phyloP scores from a whole-genome alignment of 805 yeast genomes.

The Barnettozyma wickerhamii region DNA sequence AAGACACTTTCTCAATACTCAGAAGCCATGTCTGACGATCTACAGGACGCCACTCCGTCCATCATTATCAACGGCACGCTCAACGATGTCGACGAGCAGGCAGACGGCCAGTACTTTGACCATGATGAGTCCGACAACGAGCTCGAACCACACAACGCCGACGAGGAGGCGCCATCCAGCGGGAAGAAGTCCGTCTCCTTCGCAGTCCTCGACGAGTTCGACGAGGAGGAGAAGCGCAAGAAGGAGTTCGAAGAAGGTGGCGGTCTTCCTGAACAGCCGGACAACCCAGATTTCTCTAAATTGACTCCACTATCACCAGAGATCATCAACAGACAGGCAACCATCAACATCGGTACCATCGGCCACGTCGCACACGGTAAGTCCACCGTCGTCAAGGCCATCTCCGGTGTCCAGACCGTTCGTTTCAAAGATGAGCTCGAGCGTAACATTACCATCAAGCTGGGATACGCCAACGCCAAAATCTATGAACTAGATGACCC shows the following conservation, averaged over 20 bases:
- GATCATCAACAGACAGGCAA: conserved; percentile 97
- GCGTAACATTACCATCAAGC: conserved; percentile 96
- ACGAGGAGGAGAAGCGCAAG: conserved; percentile 71
- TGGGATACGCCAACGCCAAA: conserved; percentile 98
- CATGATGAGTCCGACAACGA: conserved; percentile 41
- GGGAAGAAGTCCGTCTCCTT: conserved; percentile 76
- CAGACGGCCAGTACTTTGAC: conserved; percentile 27
- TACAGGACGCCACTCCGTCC: conserved; percentile 82
- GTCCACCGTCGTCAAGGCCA: conserved; percentile 90
- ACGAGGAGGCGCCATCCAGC: conserved; percentile 36
- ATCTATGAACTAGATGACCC: conserved; percentile 89
- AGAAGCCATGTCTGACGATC: conserved; percentile 68
- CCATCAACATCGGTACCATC: conserved; percentile 96
- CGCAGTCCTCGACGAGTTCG: conserved; percentile 64
- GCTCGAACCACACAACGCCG: conserved; percentile 25
- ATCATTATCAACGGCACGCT: conserved; percentile 68
- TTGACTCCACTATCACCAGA: conserved; percentile 91
- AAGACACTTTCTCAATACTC: no score
- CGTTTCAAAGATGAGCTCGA: conserved; percentile 98
- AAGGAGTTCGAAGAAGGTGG: conserved; percentile 97
- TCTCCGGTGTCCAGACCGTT: conserved; percentile 98
- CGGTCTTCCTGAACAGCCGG: conserved; percentile 96
- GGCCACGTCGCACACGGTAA: conserved; percentile 97
- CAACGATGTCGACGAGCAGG: conserved; percentile 28
- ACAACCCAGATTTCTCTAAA: conserved; percentile 72